Conservation (phyloP, 345 rosid species). For the Eucalyptus erythrocorys region DNA sequence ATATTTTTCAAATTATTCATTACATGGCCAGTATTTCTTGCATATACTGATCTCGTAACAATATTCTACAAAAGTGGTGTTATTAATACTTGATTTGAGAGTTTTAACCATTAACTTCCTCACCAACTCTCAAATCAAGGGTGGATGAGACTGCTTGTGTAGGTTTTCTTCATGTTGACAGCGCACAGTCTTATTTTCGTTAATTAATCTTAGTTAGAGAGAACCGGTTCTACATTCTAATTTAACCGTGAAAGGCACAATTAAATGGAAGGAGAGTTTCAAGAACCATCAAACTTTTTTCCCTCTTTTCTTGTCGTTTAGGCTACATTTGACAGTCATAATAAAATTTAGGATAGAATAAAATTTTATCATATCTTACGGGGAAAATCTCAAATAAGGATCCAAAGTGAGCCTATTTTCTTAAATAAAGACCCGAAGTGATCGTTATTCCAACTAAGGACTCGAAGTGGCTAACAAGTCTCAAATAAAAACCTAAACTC, state of each 20-base stretch:
- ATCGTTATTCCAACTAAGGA: too few species aligned
- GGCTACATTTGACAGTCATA: fast-evolving
- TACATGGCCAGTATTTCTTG: neutral
- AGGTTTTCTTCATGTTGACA: neutral
- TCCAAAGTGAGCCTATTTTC: too few species aligned
- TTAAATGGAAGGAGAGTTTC: neutral
- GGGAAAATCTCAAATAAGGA: too few species aligned
- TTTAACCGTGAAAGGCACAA: neutral
- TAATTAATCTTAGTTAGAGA: neutral
- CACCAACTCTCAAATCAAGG: neutral
- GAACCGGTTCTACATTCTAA: neutral
- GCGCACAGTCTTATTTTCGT: neutral
- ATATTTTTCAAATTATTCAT: too few species aligned
- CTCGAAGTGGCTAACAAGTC: too few species aligned
- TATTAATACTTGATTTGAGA: neutral
- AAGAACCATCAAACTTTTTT: neutral
- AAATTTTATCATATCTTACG: too few species aligned
- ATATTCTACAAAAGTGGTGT: neutral
- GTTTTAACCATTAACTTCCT: neutral
- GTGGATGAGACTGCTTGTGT: neutral
- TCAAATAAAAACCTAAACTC: too few species aligned
- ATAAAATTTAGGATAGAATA: too few species aligned
- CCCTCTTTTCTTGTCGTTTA: neutral
- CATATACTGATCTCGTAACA: neutral
- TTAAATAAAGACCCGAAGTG: too few species aligned